Conservation (phyloP, 805 yeast species). For the Ogataea sp. region DNA sequence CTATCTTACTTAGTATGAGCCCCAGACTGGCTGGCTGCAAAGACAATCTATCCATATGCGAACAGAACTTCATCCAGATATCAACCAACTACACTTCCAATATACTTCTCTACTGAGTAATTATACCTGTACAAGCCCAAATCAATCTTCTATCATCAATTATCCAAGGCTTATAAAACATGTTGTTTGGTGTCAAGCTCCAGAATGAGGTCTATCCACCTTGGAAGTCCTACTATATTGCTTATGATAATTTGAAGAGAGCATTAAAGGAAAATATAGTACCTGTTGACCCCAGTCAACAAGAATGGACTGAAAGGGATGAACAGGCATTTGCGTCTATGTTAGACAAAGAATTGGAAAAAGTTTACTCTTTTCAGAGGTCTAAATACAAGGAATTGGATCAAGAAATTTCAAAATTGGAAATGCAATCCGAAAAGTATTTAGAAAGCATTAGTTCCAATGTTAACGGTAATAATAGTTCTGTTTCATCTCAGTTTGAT, state of each 20-base stretch:
- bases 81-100: no score
- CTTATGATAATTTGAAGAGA: constrained; percentile 58
- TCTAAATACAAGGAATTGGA: constrained; percentile 63
- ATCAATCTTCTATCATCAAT: no score
- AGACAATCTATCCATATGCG: neutral
- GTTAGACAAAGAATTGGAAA: constrained; percentile 64
- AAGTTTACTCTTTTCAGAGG: constrained; percentile 66
- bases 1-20: neutral
- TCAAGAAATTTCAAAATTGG: constrained; percentile 55
- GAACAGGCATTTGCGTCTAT: constrained; percentile 61
- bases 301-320: constrained; percentile 60
- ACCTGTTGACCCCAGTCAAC: constrained; percentile 11
- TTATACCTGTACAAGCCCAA: no score
- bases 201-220: constrained; percentile 79
- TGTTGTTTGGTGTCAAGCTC: constrained; percentile 84
- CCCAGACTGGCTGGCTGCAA: no score
- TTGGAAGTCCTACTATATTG: constrained; percentile 72
- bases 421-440: constrained; percentile 43
- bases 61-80: no score
- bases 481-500: constrained; percentile 33
- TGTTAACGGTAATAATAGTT: constrained; percentile 14
- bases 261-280: constrained; percentile 61
- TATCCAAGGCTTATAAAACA: constrained; percentile 23
- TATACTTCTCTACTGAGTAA: no score
- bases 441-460: no score